Evolutionary conservation across 2,329 filamentous ascomycete genomes (phyloP), one percentile per base, ranked within the genome.

Genomic region (Ascochyta viciae-villosae): DNA sequence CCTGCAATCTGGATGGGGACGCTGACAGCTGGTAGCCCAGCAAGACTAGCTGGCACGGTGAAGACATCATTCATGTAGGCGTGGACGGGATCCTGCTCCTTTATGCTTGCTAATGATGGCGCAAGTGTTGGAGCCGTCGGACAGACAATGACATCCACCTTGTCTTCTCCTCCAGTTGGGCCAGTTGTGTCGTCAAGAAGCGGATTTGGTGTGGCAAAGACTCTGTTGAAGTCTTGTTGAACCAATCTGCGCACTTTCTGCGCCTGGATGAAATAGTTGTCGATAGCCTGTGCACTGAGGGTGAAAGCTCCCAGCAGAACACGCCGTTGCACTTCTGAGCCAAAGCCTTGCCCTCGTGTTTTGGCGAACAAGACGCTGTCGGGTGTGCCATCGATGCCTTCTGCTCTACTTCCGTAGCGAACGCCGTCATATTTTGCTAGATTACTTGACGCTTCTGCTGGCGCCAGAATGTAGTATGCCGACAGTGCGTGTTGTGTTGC

Each of bases 211-310:
- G 86, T 76, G 15, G 78, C 76, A 72, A 99, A 97, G 0, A 91
- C 87, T 2, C 83, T 78, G 75, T 98, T 87, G 73, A 99, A 99
- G 70, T 99, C 95, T 31, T 81, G 80, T 72, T 95, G 89, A 2
- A 99, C 91, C 16, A 96, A 80, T 50, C 91, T 84, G 1, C 95
- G 88, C 35, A 97, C 86, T 62, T 89, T 89, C 77, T 99, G 95
- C 41, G 95, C 95, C 73, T 96, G 90, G 60, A 96, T 85, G 70
- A 99, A 99, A 76, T 98, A 97, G 74, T 98, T 99, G 74, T 96
- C 90, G 70, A 96, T 95, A 9, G 92, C 92, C 58, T 90, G 87
- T 0, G 94, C 93, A 76, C 91, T 96, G 48, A 99, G 83, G 37
- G 89, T 93, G 73, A 96, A 98, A 0, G 92, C 89, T 15, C 95